A percentile compares a stretch with the other conserved stretches of the same genome.
Evolutionary conservation across 2,329 filamentous ascomycete genomes (phyloP).

Genomic region (Cladosporium sphaerospermum): DNA sequence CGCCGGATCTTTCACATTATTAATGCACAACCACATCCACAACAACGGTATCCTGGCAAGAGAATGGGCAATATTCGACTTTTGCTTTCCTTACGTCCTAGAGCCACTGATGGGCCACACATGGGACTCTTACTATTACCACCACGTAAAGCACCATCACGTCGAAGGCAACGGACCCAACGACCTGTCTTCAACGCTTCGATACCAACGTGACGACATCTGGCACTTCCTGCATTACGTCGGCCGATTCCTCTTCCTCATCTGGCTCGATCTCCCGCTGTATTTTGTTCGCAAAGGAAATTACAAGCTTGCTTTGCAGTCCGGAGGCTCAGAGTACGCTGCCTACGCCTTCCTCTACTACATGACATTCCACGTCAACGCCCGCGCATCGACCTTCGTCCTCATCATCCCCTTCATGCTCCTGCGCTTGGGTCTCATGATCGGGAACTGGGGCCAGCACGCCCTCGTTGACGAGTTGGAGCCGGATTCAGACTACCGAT

Average conservation of each 20-base stretch:
- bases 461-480: slow-evolving; percentile 70
- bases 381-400: slow-evolving; percentile 55
- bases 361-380: slow-evolving; percentile 45
- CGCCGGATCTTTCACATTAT: slow-evolving; percentile 67
- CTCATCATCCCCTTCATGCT: slow-evolving; percentile 60
- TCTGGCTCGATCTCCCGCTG: slow-evolving; percentile 68
- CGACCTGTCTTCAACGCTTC: slow-evolving; percentile 68
- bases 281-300: slow-evolving; percentile 67
- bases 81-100: slow-evolving; percentile 63
- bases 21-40: slow-evolving; percentile 84
- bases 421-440: slow-evolving; percentile 67
- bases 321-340: slow-evolving; percentile 55
- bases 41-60: slow-evolving; percentile 57
- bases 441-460: slow-evolving; percentile 80
- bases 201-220: slow-evolving; percentile 66
- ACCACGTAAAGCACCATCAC: slow-evolving; percentile 82
- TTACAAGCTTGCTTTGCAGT: slow-evolving; percentile 46
- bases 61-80: slow-evolving; percentile 52
- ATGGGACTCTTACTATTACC: slow-evolving; percentile 80
- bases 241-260: slow-evolving; percentile 64
- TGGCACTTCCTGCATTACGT: slow-evolving; percentile 65
- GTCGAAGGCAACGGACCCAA: slow-evolving; percentile 73
- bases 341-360: slow-evolving; percentile 50
- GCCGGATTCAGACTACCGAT: slow-evolving; percentile 70
- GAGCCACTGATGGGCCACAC: slow-evolving; percentile 77